Evolutionary conservation across 495 filamentous ascomycete genomes (phyloP).

Genomic region (Hyaloscypha hepaticicola): DNA sequence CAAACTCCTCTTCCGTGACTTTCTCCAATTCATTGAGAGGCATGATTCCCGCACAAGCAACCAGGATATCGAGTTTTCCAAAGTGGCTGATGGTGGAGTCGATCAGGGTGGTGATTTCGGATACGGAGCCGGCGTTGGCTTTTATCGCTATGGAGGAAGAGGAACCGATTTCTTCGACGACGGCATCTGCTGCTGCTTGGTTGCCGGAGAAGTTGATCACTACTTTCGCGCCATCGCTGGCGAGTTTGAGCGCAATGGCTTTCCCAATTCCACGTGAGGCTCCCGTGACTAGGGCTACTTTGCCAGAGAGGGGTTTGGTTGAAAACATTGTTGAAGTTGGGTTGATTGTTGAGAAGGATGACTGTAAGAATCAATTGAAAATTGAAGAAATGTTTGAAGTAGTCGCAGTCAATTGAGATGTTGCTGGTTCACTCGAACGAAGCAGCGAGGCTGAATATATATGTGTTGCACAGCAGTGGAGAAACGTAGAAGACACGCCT

Average conservation of each 20-base stretch:
- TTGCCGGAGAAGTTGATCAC: slow-evolving; percentile 63
- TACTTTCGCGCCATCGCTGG: slow-evolving; percentile 58
- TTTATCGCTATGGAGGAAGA: slow-evolving; percentile 55
- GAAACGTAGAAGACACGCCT: not conserved
- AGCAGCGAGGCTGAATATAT: not conserved
- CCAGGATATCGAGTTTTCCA: slow-evolving; percentile 64
- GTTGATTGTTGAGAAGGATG: not conserved
- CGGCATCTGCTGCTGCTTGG: slow-evolving; percentile 48
- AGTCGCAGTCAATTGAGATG: not conserved
- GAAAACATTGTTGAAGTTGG: slow-evolving; percentile 21
- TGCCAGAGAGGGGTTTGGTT: slow-evolving; percentile 44
- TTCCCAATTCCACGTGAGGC: slow-evolving; percentile 67
- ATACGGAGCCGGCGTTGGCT: slow-evolving; percentile 60
- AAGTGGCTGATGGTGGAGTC: slow-evolving; percentile 58
- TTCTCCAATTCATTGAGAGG: slow-evolving; percentile 53
- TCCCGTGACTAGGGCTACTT: slow-evolving; percentile 65
- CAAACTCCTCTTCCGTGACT: slow-evolving; percentile 60
- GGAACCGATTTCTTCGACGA: slow-evolving; percentile 53
- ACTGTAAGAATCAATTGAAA: not conserved
- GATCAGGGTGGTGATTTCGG: slow-evolving; percentile 62
- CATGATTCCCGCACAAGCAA: slow-evolving; percentile 60
- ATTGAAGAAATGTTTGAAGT: not conserved
- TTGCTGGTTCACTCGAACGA: not conserved
- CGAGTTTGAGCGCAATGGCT: slow-evolving; percentile 54
- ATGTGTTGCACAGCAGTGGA: not conserved